Conservation (phyloP, 2,329 filamentous ascomycete genomes). For the Aspergillus sp. region DNA sequence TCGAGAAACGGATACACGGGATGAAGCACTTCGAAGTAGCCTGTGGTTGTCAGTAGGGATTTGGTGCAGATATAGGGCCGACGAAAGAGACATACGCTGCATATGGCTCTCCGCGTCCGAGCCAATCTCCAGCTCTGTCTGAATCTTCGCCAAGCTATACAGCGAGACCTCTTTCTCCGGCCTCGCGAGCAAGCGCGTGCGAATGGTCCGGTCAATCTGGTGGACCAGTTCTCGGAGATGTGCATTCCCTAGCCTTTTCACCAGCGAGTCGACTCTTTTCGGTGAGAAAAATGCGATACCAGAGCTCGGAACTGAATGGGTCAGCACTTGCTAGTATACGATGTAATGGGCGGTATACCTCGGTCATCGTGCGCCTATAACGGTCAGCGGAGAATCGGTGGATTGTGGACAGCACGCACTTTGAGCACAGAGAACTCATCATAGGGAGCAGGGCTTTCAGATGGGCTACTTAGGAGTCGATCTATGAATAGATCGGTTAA, state of each 20-base stretch:
- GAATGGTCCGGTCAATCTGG: constrained; percentile 1
- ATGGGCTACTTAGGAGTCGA: not conserved
- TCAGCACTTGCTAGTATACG: not conserved
- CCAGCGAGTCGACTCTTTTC: constrained; percentile 1
- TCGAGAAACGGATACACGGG: constrained; percentile 49
- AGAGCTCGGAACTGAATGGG: not conserved
- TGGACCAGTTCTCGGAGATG: not conserved
- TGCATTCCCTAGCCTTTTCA: constrained; percentile 1
- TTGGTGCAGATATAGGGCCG: too few species aligned
- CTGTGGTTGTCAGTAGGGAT: constrained; percentile 19
- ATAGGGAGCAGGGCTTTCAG: not conserved
- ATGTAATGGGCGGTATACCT: not conserved
- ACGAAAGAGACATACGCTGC: not conserved
- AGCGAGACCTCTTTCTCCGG: constrained; percentile 1
- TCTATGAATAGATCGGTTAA: not conserved
- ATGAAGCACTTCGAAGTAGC: constrained; percentile 47
- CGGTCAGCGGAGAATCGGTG: not conserved
- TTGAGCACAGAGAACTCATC: not conserved
- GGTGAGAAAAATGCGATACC: constrained; percentile 5
- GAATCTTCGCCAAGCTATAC: not conserved
- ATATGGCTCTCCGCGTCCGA: not conserved
- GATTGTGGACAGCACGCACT: too few species aligned
- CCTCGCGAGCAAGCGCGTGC: constrained; percentile 1
- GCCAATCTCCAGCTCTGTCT: not conserved
- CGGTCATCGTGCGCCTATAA: not conserved